Conservation (phyloP, 768 basidiomycete species). For the Phanerodontia chrysosporium region DNA sequence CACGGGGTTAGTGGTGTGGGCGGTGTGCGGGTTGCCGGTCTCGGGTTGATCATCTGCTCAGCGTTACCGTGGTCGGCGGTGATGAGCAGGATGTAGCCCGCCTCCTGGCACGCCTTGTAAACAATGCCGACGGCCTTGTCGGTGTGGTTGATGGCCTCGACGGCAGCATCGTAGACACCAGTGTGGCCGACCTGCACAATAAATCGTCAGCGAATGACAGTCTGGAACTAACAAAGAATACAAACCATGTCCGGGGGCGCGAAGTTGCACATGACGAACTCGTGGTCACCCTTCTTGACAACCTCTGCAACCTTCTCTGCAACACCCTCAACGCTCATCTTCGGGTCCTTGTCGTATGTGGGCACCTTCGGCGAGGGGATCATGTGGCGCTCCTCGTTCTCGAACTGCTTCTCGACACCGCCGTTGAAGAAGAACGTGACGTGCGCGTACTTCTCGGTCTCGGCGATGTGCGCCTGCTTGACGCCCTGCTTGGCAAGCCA, state of each 20-base stretch:
- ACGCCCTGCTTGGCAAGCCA: constrained; percentile 77
- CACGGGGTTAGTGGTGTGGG: constrained; percentile 86
- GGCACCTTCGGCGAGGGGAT: constrained; percentile 91
- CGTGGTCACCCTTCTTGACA: constrained; percentile 61
- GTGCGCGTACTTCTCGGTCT: constrained; percentile 98
- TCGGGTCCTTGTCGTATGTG: constrained; percentile 88
- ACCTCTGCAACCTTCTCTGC: constrained; percentile 92
- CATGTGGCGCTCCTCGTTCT: constrained; percentile 78
- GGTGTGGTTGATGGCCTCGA: constrained; percentile 82
- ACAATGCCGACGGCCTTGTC: constrained; percentile 87
- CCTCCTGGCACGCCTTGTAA: constrained; percentile 78
- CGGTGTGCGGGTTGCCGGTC: constrained; percentile 86
- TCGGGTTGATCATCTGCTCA: constrained; percentile 86
- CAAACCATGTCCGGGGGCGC: constrained; percentile 93
- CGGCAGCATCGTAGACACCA: constrained; percentile 86
- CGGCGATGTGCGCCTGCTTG: constrained; percentile 88
- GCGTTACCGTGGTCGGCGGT: constrained; percentile 97
- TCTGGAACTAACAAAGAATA: constrained; percentile 2
- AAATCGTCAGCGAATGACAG: neutral
- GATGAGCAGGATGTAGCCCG: constrained; percentile 82
- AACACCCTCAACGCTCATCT: constrained; percentile 85
- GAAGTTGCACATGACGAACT: constrained; percentile 98
- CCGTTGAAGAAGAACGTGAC: constrained; percentile 99
- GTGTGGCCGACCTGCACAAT: constrained; percentile 78
- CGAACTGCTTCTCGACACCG: constrained; percentile 90